Evolutionary conservation across 1,284 basidiomycete species (phyloP).

Genomic region (Sporisorium exsertum): DNA sequence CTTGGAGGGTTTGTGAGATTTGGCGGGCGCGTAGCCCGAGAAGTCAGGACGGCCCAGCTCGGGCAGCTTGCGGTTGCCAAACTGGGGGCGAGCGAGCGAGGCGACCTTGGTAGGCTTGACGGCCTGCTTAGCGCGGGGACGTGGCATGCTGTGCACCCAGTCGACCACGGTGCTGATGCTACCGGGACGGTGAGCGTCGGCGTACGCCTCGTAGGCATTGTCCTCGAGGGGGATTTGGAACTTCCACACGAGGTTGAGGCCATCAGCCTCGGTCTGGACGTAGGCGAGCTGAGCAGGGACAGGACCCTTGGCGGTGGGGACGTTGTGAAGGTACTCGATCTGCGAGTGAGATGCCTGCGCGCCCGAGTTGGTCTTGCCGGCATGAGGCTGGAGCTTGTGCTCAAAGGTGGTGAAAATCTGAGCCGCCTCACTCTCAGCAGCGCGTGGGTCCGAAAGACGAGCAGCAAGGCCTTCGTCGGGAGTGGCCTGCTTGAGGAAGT

Average conservation of each 20-base stretch:
- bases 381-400: slow-evolving; percentile 53
- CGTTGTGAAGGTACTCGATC: slow-evolving; percentile 55
- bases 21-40: slow-evolving; percentile 23
- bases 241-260: slow-evolving; percentile 56
- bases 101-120: slow-evolving; percentile 19
- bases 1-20: slow-evolving; percentile 15
- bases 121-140: slow-evolving; percentile 21
- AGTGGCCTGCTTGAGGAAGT: slow-evolving; percentile 57
- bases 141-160: slow-evolving; percentile 59
- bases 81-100: slow-evolving; percentile 30
- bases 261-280: slow-evolving; percentile 46
- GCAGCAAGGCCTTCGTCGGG: slow-evolving; percentile 49
- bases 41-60: slow-evolving; percentile 55
- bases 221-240: slow-evolving; percentile 59
- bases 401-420: slow-evolving; percentile 54
- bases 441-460: slow-evolving; percentile 37
- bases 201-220: slow-evolving; percentile 60
- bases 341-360: slow-evolving; percentile 39
- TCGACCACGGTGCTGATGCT: slow-evolving; percentile 55
- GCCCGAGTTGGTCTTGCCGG: slow-evolving; percentile 47
- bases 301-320: slow-evolving; percentile 57
- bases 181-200: slow-evolving; percentile 53
- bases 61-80: slow-evolving; percentile 31
- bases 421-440: slow-evolving; percentile 40
- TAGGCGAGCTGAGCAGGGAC: slow-evolving; percentile 60